A percentile compares a stretch with the other conserved stretches of the same genome.
Evolutionary conservation across 2,329 filamentous ascomycete genomes (phyloP).

Genomic region (Aspergillus carbonarius): DNA sequence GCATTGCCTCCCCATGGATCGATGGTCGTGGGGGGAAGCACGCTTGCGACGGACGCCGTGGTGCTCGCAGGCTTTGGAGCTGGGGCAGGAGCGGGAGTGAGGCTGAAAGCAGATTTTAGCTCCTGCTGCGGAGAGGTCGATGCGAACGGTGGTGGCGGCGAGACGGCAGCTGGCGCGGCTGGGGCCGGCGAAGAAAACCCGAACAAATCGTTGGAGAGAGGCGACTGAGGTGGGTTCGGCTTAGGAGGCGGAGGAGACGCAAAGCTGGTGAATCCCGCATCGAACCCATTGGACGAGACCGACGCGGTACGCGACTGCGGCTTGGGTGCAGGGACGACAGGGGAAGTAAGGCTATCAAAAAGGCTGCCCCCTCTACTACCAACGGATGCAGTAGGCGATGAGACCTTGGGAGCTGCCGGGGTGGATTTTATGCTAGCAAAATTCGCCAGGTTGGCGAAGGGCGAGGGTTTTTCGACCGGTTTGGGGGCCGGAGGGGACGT

Average conservation of each 20-base stretch:
- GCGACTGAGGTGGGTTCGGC: constrained; percentile 43
- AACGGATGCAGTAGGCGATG: constrained; percentile 50
- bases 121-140: constrained; percentile 38
- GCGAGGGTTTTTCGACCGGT: constrained; percentile 54
- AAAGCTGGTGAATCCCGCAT: constrained; percentile 67
- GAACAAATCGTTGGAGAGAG: constrained; percentile 75
- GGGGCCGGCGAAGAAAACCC: constrained; percentile 62
- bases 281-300: constrained; percentile 58
- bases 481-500: constrained; percentile 39
- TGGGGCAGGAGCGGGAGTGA: constrained; percentile 50
- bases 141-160: constrained; percentile 39
- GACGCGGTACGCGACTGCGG: constrained; percentile 48
- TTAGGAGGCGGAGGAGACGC: constrained; percentile 46
- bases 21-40: constrained; percentile 42
- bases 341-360: constrained; percentile 70
- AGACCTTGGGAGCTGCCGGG: constrained; percentile 48
- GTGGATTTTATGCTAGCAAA: constrained; percentile 50
- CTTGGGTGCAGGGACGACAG: constrained; percentile 53
- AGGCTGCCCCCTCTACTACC: constrained; percentile 78
- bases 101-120: constrained; percentile 75
- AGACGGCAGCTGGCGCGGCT: constrained; percentile 40
- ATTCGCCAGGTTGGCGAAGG: constrained; percentile 63
- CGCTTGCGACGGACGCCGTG: constrained; percentile 45
- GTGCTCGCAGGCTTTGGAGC: constrained; percentile 41
- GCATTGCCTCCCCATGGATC: constrained; percentile 88